Base-by-base conservation (phyloP, 2,329 filamentous ascomycete genomes). In the Penicillium sp. region DNA sequence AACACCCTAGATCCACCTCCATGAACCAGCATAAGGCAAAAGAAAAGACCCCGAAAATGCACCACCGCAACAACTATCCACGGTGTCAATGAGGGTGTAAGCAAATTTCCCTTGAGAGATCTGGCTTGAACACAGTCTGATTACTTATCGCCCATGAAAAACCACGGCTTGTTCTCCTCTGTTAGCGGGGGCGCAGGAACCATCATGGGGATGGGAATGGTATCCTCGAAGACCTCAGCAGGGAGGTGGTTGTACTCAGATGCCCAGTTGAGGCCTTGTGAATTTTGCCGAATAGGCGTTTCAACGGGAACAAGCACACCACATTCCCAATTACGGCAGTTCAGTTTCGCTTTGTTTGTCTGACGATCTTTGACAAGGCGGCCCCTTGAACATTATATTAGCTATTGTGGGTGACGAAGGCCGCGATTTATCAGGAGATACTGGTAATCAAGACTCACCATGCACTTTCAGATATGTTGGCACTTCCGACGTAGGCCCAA, bases 261-360 rank as follows among this genome's bases (percentile, higher is more conserved):
- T 10, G 27, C 3, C 24, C 33, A 44, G 14, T 4, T 59, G 48
- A 43, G 59, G 54, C n/a, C 37, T 31, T 53, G 45, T 75, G 44
- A 64, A 56, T 3, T 65, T 52, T 3, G 49, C 52, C n/a, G 47
- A 55, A 3, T 55, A 44, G 27, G 64, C 66, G 24, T 39, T 19
- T n/a, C n/a, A 39, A 90, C 79, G 10, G 87, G 86, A 42, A 97
- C 72, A 24, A 98, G 66, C 1, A 99, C 90, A 35, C 95, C 95
- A 69, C 92, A 96, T 76, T 98, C 95, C 93, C 93, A 98, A 73
- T 98, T 99, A 54, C 90, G 87, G 73, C 90, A 92, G 60, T 84
- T 92, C 61, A 98, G 81, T 73, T 91, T 96, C 13, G 86, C 84
- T 59, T 84, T 75, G 59, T 87, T 87, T 2, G 85, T 88, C 8